A percentile compares a stretch with the other conserved stretches of the same genome.
phyloP scores from a whole-genome alignment of 1,284 basidiomycete genomes.

The Rhodotorula sp. region DNA sequence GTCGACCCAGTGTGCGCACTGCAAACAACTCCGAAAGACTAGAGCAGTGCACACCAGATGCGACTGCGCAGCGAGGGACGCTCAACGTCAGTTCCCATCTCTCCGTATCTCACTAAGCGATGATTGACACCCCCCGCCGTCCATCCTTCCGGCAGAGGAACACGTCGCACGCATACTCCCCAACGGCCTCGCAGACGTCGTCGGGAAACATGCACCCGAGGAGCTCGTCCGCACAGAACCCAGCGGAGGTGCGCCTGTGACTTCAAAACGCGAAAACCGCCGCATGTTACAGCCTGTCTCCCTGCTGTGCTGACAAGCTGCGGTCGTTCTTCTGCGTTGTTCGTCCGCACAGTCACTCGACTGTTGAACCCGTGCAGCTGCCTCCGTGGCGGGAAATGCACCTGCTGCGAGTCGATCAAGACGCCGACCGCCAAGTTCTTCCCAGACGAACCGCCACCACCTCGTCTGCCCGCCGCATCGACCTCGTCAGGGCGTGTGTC shows the following conservation, averaged over 20 bases:
- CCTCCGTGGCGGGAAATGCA: constrained; percentile 28
- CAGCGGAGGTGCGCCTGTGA: constrained; percentile 16
- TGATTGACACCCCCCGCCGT: neutral
- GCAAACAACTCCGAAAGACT: constrained; percentile 33
- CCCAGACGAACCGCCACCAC: neutral
- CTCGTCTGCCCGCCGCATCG: neutral
- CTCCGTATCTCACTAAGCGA: neutral
- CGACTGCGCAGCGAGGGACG: constrained; percentile 26
- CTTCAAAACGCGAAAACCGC: neutral
- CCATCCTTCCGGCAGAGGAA: constrained; percentile 1
- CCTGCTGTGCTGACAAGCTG: too few relatives aligned
- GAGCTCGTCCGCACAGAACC: neutral
- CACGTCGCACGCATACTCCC: constrained; percentile 15
- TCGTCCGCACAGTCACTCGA: constrained; percentile 21
- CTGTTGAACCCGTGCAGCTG: constrained; percentile 38
- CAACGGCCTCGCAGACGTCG: constrained; percentile 28
- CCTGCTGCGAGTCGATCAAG: constrained; percentile 26
- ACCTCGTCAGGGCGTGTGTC: neutral
- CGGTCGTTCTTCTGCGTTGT: too few relatives aligned
- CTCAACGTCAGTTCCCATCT: constrained; percentile 16
- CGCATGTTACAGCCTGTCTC: neutral
- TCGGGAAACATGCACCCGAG: neutral
- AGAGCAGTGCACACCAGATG: constrained; percentile 33
- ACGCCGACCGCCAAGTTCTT: constrained; percentile 9
- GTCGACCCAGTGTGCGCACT: constrained; percentile 37